Evolutionary conservation across 106 monocot genomes (phyloP).

Genomic region (Allium sativum): DNA sequence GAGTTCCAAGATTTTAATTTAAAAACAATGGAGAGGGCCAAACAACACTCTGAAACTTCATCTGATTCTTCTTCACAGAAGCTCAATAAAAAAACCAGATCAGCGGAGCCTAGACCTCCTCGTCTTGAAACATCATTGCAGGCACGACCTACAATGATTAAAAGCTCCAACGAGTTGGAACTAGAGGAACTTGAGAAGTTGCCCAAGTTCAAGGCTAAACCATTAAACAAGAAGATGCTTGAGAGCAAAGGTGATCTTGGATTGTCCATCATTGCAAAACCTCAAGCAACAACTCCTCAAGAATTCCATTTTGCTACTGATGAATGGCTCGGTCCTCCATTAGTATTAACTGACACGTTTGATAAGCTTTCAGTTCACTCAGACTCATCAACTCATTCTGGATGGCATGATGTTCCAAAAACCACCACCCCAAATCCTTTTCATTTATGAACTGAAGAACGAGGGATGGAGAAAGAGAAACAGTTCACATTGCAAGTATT

Average conservation of each 20-base stretch:
- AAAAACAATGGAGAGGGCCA: slow-evolving; percentile 80
- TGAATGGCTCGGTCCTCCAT: slow-evolving; percentile 55
- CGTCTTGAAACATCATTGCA: slow-evolving; percentile 62
- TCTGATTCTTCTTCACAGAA: slow-evolving; percentile 38
- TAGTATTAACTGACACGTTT: slow-evolving; percentile 46
- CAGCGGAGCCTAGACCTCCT: slow-evolving; percentile 68
- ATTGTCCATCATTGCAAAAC: slow-evolving; percentile 33
- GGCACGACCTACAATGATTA: slow-evolving; percentile 66
- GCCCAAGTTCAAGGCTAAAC: slow-evolving; percentile 93
- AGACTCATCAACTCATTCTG: slow-evolving; percentile 25
- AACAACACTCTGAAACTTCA: slow-evolving; percentile 43
- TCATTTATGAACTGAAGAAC: slow-evolving; percentile 89
- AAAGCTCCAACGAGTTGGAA: slow-evolving; percentile 76
- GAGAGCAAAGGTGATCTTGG: slow-evolving; percentile 64
- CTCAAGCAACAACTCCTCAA: slow-evolving; percentile 59
- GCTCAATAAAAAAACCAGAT: slow-evolving; percentile 35
- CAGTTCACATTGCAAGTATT: slow-evolving; percentile 30
- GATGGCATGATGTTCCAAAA: slow-evolving; percentile 28
- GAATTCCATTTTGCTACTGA: slow-evolving; percentile 95
- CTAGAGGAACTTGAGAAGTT: slow-evolving; percentile 70
- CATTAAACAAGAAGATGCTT: slow-evolving; percentile 84
- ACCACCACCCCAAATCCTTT: slow-evolving; percentile 81
- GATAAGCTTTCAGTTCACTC: slow-evolving; percentile 91
- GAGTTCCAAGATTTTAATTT: slow-evolving; percentile 76
- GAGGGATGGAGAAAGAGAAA: slow-evolving; percentile 72